phyloP scores from a whole-genome alignment of 2,329 filamentous ascomycete genomes.

The Byssothecium circinans region DNA sequence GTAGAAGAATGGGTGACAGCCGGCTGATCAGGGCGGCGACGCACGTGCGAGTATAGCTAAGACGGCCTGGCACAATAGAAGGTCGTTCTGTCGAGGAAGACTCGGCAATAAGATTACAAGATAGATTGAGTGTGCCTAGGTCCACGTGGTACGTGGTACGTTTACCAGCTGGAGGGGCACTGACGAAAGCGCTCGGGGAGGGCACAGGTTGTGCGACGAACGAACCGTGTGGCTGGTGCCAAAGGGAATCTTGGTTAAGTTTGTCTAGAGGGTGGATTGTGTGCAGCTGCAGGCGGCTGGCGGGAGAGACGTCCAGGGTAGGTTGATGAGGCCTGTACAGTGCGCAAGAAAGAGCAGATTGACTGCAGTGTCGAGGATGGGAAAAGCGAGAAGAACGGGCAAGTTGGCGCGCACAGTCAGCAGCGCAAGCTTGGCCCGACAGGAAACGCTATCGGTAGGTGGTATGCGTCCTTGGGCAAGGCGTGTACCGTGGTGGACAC shows the following conservation, averaged over 20 bases:
- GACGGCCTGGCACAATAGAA: not conserved
- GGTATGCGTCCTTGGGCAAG: not conserved
- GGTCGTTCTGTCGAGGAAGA: too few relatives aligned
- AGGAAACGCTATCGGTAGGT: not conserved
- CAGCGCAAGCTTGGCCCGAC: not conserved
- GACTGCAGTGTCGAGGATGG: conserved; percentile 7
- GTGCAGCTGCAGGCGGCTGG: too few relatives aligned
- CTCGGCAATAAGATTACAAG: too few relatives aligned
- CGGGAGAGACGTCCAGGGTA: too few relatives aligned
- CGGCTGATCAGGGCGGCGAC: conserved; percentile 2
- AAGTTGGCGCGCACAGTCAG: conserved; percentile 5
- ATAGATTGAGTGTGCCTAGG: not conserved
- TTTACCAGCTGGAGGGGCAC: not conserved
- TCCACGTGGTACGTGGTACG: not conserved
- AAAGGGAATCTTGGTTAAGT: too few relatives aligned
- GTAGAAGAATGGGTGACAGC: not conserved
- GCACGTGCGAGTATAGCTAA: conserved; percentile 24
- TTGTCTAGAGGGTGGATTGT: too few relatives aligned
- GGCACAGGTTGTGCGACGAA: conserved; percentile 4
- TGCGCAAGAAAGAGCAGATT: conserved; percentile 28
- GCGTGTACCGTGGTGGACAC: not conserved
- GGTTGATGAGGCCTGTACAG: not conserved
- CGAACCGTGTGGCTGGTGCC: conserved; percentile 1
- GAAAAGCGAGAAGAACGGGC: conserved; percentile 6
- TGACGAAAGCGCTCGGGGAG: conserved; percentile 1